Percentiles rank a stretch among this genome's conserved stretches.
Conservation (phyloP, 208 protist genomes). For the Trypanosoma platydactyli region DNA sequence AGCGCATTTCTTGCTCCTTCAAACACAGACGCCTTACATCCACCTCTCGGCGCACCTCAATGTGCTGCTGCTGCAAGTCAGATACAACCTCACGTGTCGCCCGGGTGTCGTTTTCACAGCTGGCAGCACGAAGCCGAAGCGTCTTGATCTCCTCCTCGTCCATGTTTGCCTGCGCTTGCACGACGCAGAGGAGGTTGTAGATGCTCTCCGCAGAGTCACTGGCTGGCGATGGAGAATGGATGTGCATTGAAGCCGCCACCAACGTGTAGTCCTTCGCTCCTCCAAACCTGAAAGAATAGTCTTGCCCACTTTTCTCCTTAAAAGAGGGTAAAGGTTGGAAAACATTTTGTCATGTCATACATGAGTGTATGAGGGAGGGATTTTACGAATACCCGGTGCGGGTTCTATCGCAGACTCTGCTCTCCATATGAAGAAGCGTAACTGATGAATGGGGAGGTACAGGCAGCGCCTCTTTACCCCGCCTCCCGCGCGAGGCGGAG, state of each 20-base stretch:
- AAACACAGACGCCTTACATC: background rate
- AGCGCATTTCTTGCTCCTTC: conserved; percentile 12
- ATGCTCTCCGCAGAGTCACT: conserved; percentile 28
- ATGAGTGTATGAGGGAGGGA: too few species aligned
- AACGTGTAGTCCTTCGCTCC: too few species aligned
- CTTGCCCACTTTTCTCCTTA: too few species aligned
- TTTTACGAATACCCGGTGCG: too few species aligned
- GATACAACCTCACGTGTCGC: background rate
- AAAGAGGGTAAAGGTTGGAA: too few species aligned
- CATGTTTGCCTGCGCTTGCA: conserved; percentile 25
- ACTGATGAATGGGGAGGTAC: too few species aligned
- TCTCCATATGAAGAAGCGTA: too few species aligned
- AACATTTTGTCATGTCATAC: too few species aligned
- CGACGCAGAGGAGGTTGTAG: conserved; percentile 30
- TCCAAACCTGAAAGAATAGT: too few species aligned
- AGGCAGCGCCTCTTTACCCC: too few species aligned
- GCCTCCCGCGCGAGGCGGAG: too few species aligned
- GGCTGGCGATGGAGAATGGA: background rate
- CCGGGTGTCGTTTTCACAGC: conserved; percentile 1
- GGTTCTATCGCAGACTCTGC: too few species aligned
- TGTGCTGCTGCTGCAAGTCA: conserved; percentile 1
- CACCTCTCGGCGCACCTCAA: background rate
- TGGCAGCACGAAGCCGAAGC: conserved; percentile 16
- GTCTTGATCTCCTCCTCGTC: conserved; percentile 30
- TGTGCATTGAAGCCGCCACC: background rate